These are phyloP conservation scores for Salix arbutifolia DNA, from an alignment of 345 rosid genomes.

Conservation along the genomic window DNA sequence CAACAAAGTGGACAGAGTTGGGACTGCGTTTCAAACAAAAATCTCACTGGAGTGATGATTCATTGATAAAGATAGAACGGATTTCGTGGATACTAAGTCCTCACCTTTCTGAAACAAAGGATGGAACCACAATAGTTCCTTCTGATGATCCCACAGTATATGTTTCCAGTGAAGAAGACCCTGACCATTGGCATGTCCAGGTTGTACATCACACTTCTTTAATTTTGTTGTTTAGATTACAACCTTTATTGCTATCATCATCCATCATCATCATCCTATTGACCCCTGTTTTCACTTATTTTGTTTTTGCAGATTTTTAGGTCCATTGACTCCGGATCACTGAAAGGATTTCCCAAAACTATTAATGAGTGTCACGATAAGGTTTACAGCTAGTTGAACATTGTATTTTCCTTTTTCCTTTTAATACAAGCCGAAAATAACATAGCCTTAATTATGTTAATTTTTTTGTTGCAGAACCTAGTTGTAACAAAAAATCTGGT, in stretches of 20 bases:
- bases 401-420: conserved; percentile 1
- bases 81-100: conserved; percentile 96
- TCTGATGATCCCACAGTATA: conserved; percentile 44
- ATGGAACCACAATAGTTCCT: conserved; percentile 47
- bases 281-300: not conserved
- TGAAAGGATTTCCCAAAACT: conserved; percentile 74
- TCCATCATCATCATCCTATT: not conserved
- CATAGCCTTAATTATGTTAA: not conserved
- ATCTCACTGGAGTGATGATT: conserved; percentile 73
- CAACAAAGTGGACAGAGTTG: conserved; percentile 74
- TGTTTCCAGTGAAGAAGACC: conserved; percentile 53
- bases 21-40: conserved; percentile 52
- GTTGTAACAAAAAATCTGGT: conserved; percentile 54
- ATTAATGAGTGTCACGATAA: conserved; percentile 35
- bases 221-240: not conserved
- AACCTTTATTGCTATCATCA: not conserved
- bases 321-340: conserved; percentile 76
- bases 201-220: conserved; percentile 28
- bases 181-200: conserved; percentile 88
- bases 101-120: conserved; percentile 19
- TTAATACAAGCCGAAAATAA: not conserved
- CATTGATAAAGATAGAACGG: conserved; percentile 73
- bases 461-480: conserved; percentile 62
- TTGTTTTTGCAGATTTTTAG: conserved; percentile 58
- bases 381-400: conserved; percentile 37